These are phyloP conservation scores for Syzygium jambos DNA, from an alignment of 345 rosid genomes.

Conservation along the genomic window DNA sequence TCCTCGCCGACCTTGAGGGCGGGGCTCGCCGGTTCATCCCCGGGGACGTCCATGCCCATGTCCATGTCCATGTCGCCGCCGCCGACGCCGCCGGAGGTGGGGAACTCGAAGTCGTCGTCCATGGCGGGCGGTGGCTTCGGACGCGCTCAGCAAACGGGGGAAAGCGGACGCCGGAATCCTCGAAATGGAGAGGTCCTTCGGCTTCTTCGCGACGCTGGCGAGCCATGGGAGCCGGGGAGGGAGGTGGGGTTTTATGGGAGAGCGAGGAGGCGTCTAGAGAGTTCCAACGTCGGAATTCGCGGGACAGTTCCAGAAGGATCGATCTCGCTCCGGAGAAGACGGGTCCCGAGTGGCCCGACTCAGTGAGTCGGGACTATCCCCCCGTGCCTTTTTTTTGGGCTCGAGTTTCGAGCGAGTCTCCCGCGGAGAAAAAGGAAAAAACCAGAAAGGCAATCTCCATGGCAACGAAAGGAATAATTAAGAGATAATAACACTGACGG, in stretches of 20 bases:
- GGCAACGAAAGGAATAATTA: not conserved
- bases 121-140: not conserved
- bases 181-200: not conserved
- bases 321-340: not conserved
- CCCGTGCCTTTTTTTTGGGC: not conserved
- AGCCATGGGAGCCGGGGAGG: not conserved
- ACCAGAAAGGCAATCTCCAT: not conserved
- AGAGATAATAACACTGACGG: too few species aligned
- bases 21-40: not conserved
- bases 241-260: not conserved
- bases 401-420: not conserved
- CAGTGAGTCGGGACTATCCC: not conserved
- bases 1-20: constrained; percentile 21
- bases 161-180: not conserved
- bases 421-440: not conserved
- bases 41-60: constrained; percentile 16
- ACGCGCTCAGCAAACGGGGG: not conserved
- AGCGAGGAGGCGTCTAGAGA: not conserved
- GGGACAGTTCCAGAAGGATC: not conserved
- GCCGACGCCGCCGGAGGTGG: constrained; percentile 1
- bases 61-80: constrained; percentile 8
- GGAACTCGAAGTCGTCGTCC: constrained; percentile 37
- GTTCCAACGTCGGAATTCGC: not conserved
- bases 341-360: not conserved
- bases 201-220: not conserved